Evolutionary conservation across 768 basidiomycete genomes (phyloP), one percentile per base, ranked within the genome.

Genomic region (Leucogyrophana mollusca): DNA sequence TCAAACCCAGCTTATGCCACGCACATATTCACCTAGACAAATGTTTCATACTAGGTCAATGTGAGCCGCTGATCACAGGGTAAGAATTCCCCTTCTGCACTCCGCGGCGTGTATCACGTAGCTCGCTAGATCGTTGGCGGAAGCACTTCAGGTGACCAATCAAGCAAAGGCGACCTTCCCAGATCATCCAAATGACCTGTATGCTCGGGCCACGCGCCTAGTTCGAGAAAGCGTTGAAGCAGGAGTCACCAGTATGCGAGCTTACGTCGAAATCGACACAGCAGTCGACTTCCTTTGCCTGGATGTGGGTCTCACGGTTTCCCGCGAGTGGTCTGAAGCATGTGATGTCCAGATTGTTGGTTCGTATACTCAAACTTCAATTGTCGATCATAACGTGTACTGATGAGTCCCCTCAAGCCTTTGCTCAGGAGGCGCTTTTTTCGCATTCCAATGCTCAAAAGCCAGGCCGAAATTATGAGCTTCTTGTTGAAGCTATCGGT

Each of bases 1-100:
- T 17, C 46, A 16, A 24, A 14, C 18, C n/a, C 41, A 72, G 73
- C 6, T 46, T 83, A 41, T 82, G 80, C 58, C 82, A 83, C 62
- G 73, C 79, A 16, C 81, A 84, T 55, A 77, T 85, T 53, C 82
- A 83, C 61, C 71, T 85, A 24, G 82, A 85, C 68, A 83, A 85
- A 62, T 83, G 80, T 62, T 83, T 83, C 58, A 77, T 85, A 40
- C 66, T 85, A 45, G 76, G 76, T 52, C 64, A 73, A 60, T 82
- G 79, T 50, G 73, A 71, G 42, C 62, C 71, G 17, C 71, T 83
- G 34, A 55, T 70, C 18, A 72, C 71, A 36, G 80, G 82, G 82
- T 83, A 62, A 43, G 73, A 54, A 11, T 18, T 32, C 17, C n/a
- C 22, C 16, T 21, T 22, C 17, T 25, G 35, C 17, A 32, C 24